Evolutionary conservation across 2,329 filamentous ascomycete species (phyloP), one percentile per base, ranked within the genome.

Genomic region (Atkinsonella texensis): DNA sequence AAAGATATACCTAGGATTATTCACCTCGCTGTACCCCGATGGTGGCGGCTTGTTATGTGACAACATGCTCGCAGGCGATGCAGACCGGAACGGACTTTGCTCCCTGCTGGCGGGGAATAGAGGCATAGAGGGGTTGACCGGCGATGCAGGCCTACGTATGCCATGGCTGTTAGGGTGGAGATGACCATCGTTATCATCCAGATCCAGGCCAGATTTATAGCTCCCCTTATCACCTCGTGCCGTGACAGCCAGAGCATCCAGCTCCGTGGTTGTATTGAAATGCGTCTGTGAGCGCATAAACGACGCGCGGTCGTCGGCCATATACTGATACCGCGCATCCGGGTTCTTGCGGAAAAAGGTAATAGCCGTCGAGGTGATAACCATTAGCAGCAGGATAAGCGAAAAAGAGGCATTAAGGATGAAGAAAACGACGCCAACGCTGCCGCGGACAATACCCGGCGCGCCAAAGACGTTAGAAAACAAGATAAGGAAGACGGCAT

Each of bases 221-320:
- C 50, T 45, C 12, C 53, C 50, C 48, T 54, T 54, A 45, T 94
- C 89, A 53, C 89, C 89, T 62, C 90, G 83, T 28, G 90, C 90
- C 9, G 89, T 94, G n/a, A 86, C 87, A 58, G 87, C 89, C 53
- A 95, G 73, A 11, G 89, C 90, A 65, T 96, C 89, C 49, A 96
- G 77, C 69, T 96, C 89, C 7, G 88, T 95, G 5, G 84, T 87
- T 23, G 74, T 70, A 46, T 70, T 80, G 51, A 95, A 74, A 62
- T 90, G 84, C 4, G 86, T 85, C 66, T 91, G 86, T 13, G 89
- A 95, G 74, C 95, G 95, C 82, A 95, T 95, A 72, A 96, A 96
- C 10, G 89, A 95, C 50, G 88, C 88, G 60, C 90, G 85, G 68
- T 96, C 90, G 62, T 96, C 90, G 50, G 85, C 85, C 89, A 96